phyloP scores from a whole-genome alignment of 129 eudicot species.

The Glebionis coronaria region DNA sequence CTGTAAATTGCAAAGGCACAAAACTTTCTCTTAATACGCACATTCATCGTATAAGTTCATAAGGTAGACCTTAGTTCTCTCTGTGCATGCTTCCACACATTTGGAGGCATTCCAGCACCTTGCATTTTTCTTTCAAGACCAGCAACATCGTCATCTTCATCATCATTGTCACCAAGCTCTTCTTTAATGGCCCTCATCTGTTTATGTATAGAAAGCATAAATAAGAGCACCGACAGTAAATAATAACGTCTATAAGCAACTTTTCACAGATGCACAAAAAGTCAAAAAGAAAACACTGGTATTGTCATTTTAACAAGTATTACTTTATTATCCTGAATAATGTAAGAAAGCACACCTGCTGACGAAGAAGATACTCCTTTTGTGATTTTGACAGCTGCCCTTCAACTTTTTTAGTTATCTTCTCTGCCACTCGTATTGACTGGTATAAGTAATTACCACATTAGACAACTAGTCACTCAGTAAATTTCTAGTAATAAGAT shows the following conservation, averaged over 20 bases:
- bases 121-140: slow-evolving; percentile 96
- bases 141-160: slow-evolving; percentile 97
- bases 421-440: slow-evolving; percentile 99
- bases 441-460: slow-evolving; percentile 35
- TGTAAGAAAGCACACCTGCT: slow-evolving; percentile 60
- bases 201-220: slow-evolving; percentile 4
- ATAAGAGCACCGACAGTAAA: slow-evolving; percentile 10
- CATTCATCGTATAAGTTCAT: not conserved
- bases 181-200: slow-evolving; percentile 99
- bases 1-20: too few species aligned
- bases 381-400: slow-evolving; percentile 98
- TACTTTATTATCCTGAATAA: not conserved
- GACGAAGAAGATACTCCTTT: slow-evolving; percentile 94
- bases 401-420: slow-evolving; percentile 99
- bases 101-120: slow-evolving; percentile 92
- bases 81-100: slow-evolving; percentile 98
- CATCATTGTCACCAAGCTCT: slow-evolving; percentile 99
- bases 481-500: slow-evolving; percentile 5
- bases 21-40: too few species aligned
- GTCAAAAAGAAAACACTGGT: too few species aligned
- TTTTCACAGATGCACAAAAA: too few species aligned
- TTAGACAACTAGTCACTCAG: slow-evolving; percentile 16
- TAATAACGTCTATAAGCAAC: not conserved
- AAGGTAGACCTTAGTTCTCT: slow-evolving; percentile 75
- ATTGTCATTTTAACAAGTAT: too few species aligned